These are phyloP conservation scores for Blastocystis hominis DNA, from an alignment of 352 stramenopile genomes.

Conservation along the genomic window DNA sequence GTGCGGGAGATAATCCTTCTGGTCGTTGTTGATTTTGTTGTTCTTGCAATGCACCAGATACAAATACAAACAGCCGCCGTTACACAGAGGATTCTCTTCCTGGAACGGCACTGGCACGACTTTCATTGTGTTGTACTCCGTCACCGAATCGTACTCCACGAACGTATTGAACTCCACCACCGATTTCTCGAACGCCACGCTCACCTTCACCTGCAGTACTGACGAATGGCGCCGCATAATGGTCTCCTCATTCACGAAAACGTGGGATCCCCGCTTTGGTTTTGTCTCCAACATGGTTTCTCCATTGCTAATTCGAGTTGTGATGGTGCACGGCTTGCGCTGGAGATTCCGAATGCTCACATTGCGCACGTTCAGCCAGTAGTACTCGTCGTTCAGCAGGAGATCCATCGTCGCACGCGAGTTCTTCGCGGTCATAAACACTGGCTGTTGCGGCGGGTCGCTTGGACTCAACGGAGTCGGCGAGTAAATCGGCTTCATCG, in stretches of 20 bases:
- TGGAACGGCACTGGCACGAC: background rate
- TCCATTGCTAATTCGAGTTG: background rate
- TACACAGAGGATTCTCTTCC: background rate
- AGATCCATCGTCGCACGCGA: background rate
- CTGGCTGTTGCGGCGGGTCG: background rate
- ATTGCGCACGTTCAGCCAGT: background rate
- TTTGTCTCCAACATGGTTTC: background rate
- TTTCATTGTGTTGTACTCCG: background rate
- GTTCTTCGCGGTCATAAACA: background rate
- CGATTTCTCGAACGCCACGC: slow-evolving; percentile 4
- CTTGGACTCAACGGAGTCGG: background rate
- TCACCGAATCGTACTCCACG: background rate
- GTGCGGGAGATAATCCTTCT: slow-evolving; percentile 20
- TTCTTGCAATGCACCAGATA: slow-evolving; percentile 19
- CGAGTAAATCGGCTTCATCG: background rate
- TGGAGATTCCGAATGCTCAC: slow-evolving; percentile 3
- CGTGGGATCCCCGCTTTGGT: background rate
- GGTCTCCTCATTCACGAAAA: background rate
- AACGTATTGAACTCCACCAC: slow-evolving; percentile 3
- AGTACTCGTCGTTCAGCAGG: slow-evolving; percentile 40
- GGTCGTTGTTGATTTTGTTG: background rate
- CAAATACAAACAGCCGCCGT: background rate
- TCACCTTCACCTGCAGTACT: background rate
- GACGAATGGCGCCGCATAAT: background rate
- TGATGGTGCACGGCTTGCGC: background rate